Conservation (phyloP, 202 grass and related monocot species). For the Schoenoplectus triqueter region DNA sequence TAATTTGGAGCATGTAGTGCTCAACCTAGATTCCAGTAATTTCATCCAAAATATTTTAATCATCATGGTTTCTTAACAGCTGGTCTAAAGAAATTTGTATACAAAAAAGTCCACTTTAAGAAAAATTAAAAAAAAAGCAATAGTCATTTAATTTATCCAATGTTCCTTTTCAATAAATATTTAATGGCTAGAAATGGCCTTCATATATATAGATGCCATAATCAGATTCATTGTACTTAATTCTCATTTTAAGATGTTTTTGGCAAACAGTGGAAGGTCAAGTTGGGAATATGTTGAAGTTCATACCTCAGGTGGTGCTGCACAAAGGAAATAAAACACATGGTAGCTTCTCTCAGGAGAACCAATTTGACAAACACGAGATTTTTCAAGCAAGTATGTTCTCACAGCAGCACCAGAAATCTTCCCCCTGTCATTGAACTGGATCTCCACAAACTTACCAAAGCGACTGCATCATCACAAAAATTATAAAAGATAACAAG, state of each 20-base stretch:
- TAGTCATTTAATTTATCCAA: background rate
- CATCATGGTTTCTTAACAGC: background rate
- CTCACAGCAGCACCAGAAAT: slow-evolving; percentile 98
- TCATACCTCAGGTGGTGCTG: slow-evolving; percentile 75
- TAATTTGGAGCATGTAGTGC: background rate
- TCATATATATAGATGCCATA: background rate
- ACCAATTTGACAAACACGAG: slow-evolving; percentile 92
- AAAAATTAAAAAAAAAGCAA: background rate
- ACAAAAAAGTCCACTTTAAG: background rate
- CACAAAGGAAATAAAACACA: slow-evolving; percentile 97
- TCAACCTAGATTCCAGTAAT: background rate
- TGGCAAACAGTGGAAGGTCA: background rate
- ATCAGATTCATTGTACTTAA: background rate
- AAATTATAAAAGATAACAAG: background rate
- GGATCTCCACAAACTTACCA: slow-evolving; percentile 98
- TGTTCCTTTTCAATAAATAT: slow-evolving; percentile 1
- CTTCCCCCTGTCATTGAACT: slow-evolving; percentile 87
- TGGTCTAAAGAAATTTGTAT: background rate
- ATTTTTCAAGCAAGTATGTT: slow-evolving; percentile 99
- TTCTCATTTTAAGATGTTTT: background rate
- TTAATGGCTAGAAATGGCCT: background rate
- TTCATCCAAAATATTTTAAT: background rate
- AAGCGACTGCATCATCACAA: slow-evolving; percentile 72
- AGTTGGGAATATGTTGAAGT: background rate
- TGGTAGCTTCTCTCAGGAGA: slow-evolving; percentile 98